Evolutionary conservation across 192 early-diverging fungal genomes (phyloP), one percentile per base, ranked within the genome.

Genomic region (Gaertneriomyces sp.): DNA sequence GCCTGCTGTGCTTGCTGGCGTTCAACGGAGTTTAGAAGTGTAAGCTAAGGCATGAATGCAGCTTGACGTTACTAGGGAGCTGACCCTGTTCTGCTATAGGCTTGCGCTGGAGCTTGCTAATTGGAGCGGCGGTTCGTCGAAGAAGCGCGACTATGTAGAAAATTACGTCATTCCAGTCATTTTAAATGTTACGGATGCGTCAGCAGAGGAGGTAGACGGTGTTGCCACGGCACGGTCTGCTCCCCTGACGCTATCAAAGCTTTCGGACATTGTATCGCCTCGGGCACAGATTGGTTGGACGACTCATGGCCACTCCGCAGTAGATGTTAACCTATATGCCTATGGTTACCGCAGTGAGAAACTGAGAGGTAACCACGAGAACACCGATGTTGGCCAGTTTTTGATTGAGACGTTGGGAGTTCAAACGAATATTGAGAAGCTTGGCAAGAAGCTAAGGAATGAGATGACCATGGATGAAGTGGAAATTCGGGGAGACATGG

Each of bases 311-410:
- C 96, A 99, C 68, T 90, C 90, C 52, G 94, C 87, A 2, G 93
- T 96, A 12, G 96, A 99, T 73, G 96, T 99, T 9, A 98, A 93
- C 68, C 71, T 95, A 60, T 95, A 93, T 72, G 91, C 93, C 1
- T 85, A 92, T 65, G 93, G 93, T 14, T 66, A 68, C 25, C 72
- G 79, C 19, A 62, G 82, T 11, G 70, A 89, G 8, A 46, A 75
- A 50, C 72, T 95, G 60, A 70, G 79, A 12, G 91, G 91, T 38
- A 92, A 87, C 80, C 87, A 90, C 71, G 93, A 95, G 64, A 95
- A 95, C 78, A 95, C 87, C 5, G 86, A 92, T 5, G 87, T 95
- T 70, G 89, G 90, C 58, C 11, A 77, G 20, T 91, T 92, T 57
- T 88, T 95, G 25, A 74, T 72, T 41, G 46, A 80, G 6, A 55